Conservation (phyloP, 2,329 filamentous ascomycete species). For the Colletotrichum sp. region DNA sequence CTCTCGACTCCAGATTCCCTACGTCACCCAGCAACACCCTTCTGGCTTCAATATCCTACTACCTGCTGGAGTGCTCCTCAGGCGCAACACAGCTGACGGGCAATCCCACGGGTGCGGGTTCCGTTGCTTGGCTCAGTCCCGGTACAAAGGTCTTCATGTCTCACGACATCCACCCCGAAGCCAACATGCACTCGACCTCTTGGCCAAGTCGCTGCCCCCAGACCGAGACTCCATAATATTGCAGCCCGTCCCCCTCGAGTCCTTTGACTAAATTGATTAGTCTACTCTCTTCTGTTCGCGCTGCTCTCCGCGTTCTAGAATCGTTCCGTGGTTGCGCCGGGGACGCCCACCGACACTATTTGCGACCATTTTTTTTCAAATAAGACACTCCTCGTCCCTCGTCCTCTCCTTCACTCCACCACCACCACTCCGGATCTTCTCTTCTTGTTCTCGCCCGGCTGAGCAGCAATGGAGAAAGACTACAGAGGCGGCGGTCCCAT, state of each 20-base stretch:
- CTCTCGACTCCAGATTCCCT: neutral
- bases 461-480: constrained; percentile 11
- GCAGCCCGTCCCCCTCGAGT: neutral
- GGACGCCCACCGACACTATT: neutral
- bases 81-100: neutral
- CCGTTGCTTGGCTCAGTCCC: neutral
- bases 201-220: neutral
- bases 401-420: neutral
- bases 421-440: neutral
- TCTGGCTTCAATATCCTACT: neutral
- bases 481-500: constrained; percentile 16
- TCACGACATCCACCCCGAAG: neutral
- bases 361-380: neutral
- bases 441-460: neutral
- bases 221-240: constrained; percentile 11
- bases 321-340: constrained; percentile 13
- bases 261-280: neutral
- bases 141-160: neutral
- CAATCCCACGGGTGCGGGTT: neutral
- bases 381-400: neutral
- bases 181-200: neutral
- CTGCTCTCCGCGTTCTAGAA: constrained; percentile 1
- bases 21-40: constrained; percentile 8
- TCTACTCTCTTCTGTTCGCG: neutral
- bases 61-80: neutral